phyloP scores from a whole-genome alignment of 2,329 filamentous ascomycete species.

The Neocatenulostroma microsporum region DNA sequence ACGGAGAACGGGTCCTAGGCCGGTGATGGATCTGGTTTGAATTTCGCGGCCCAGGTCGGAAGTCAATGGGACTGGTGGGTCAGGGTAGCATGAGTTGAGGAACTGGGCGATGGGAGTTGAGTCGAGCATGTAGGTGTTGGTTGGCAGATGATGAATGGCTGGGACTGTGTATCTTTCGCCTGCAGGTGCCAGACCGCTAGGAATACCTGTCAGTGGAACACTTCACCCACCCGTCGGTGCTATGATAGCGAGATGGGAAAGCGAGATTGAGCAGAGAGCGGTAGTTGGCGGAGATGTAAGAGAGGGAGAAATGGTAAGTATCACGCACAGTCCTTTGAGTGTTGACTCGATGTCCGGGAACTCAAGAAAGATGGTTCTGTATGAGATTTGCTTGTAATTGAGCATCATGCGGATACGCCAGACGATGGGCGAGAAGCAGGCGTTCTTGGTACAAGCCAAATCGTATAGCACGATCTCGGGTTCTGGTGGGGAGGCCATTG shows the following conservation, averaged over 20 bases:
- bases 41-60: conserved; percentile 32
- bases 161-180: no score
- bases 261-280: no score
- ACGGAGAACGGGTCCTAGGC: conserved; percentile 23
- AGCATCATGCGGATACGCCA: conserved; percentile 35
- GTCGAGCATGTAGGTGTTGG: not conserved
- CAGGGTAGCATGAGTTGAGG: conserved; percentile 35
- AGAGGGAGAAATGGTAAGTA: no score
- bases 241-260: no score
- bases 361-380: conserved; percentile 36
- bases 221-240: no score
- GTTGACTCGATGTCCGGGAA: conserved; percentile 39
- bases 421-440: conserved; percentile 4
- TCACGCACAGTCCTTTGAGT: conserved; percentile 26
- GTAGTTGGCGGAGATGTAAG: no score
- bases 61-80: conserved; percentile 28
- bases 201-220: no score
- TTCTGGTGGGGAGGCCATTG: not conserved
- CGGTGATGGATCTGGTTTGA: conserved; percentile 26
- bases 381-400: conserved; percentile 39
- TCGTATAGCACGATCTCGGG: conserved; percentile 5
- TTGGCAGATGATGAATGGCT: conserved; percentile 3
- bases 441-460: conserved; percentile 3
- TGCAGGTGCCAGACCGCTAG: no score
- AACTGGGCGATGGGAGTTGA: conserved; percentile 22